These are phyloP conservation scores for Candida yuanshanica DNA, from an alignment of 805 yeast genomes.

Conservation along the genomic window DNA sequence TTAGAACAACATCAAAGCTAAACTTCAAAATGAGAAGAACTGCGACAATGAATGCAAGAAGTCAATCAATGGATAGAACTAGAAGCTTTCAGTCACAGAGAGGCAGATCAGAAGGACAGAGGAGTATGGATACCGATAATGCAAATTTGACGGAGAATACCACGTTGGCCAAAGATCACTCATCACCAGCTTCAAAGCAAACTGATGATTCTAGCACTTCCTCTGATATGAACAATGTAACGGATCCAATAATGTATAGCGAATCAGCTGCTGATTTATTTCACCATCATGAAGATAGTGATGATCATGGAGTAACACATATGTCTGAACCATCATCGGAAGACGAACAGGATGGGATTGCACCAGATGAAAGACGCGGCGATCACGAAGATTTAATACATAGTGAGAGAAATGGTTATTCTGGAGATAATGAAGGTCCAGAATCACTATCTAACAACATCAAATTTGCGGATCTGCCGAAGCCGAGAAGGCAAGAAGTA, in stretches of 20 bases:
- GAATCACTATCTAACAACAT: slow-evolving; percentile 8
- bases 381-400: slow-evolving; percentile 8
- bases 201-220: slow-evolving; percentile 11
- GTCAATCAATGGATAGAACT: slow-evolving; percentile 24
- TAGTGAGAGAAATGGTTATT: not conserved
- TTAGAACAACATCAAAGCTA: slow-evolving; percentile 68
- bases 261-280: slow-evolving; percentile 1
- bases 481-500: slow-evolving; percentile 37
- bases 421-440: not conserved
- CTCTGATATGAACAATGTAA: slow-evolving; percentile 7
- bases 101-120: not conserved
- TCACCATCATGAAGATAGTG: not conserved
- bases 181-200: slow-evolving; percentile 3
- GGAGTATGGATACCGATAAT: not conserved
- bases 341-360: slow-evolving; percentile 9
- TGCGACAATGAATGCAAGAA: slow-evolving; percentile 58
- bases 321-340: slow-evolving; percentile 23
- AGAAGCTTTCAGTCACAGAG: not conserved
- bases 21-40: slow-evolving; percentile 81
- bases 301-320: slow-evolving; percentile 8
- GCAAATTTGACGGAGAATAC: not conserved
- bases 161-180: not conserved
- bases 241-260: slow-evolving; percentile 7
- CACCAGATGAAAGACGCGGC: slow-evolving; percentile 1
- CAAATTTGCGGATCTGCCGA: slow-evolving; percentile 21